Percentiles rank a stretch among this genome's conserved stretches.
These are phyloP conservation scores for Podospora appendiculata DNA, from an alignment of 495 filamentous ascomycete genomes.

Conservation along the genomic window DNA sequence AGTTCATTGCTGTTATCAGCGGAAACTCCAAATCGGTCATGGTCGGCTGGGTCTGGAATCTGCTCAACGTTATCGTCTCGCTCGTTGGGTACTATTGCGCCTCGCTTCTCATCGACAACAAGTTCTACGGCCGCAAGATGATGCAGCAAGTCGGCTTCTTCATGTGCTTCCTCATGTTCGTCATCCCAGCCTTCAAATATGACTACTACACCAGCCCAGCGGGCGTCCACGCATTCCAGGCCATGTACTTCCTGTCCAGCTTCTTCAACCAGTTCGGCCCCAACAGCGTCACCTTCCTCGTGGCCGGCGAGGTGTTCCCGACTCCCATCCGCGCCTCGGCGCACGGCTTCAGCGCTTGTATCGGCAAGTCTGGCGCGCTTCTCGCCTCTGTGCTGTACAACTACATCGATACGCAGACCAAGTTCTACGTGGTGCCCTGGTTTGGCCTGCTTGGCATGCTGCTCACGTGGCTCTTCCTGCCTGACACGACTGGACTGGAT, in stretches of 20 bases:
- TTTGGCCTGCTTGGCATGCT: conserved; percentile 79
- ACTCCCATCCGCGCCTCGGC: conserved; percentile 84
- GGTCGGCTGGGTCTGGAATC: conserved; percentile 82
- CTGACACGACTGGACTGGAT: conserved; percentile 87
- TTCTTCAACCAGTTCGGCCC: conserved; percentile 98
- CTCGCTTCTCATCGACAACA: conserved; percentile 78
- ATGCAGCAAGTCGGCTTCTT: conserved; percentile 91
- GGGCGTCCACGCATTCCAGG: conserved; percentile 73
- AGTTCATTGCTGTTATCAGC: conserved; percentile 74
- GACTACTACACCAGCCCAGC: conserved; percentile 59
- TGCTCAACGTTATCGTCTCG: conserved; percentile 77
- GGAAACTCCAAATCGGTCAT: conserved; percentile 53
- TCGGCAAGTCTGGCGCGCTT: conserved; percentile 78
- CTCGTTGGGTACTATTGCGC: conserved; percentile 76
- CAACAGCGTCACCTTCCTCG: conserved; percentile 86
- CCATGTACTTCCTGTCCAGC: conserved; percentile 86
- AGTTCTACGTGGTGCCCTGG: conserved; percentile 87
- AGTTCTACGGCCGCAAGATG: conserved; percentile 83
- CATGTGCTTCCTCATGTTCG: conserved; percentile 78
- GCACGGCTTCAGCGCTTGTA: conserved; percentile 80
- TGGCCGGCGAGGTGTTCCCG: conserved; percentile 85
- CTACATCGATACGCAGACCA: conserved; percentile 69
- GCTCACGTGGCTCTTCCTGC: conserved; percentile 72
- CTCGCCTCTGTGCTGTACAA: conserved; percentile 78
- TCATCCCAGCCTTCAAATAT: conserved; percentile 78